Evolutionary conservation across 768 basidiomycete genomes (phyloP), one percentile per base, ranked within the genome.

Genomic region (Pisolithus tinctorius): DNA sequence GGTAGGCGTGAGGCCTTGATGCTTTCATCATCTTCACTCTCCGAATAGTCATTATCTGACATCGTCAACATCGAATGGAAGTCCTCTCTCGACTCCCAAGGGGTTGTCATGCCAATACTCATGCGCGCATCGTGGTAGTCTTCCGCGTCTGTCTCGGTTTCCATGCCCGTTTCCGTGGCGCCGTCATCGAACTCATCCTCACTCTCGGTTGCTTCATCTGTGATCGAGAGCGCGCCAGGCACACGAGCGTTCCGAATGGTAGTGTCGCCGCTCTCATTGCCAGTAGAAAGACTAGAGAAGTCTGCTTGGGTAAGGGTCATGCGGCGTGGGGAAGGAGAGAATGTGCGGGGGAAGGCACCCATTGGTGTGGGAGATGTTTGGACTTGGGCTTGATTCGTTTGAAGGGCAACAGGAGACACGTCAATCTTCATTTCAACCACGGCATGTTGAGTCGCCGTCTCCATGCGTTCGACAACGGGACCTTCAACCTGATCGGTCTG

Each of bases 81-180:
- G 58, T 88, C 86, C 34, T 86, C 82, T 29, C 69, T 70, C 46
- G 86, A 85, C 52, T 78, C 78, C 4, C 80, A 82, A 4, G 89
- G 86, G 1, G 82, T 83, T 65, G 80, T 75, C 57, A 79, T 72
- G 10, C 70, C 70, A 25, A 81, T 65, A 37, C 77, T 90, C 62
- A 84, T 82, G 42, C 83, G 72, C 2, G 92, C 82, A 54, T 94
- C 92, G 1, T 84, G 74, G 59, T 88, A 92, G 52, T 90, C 82
- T 16, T 83, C 87, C 31, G 63, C 66, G 40, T 88, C 87, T 0
- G 82, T 82, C 52, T 85, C 86, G 0, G 80, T 79, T 46, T 82
- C 86, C 1, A 77, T 76, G 40, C 83, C 86, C 0, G 83, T 84
- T 69, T 84, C 83, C 10, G 79, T 81, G 48, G 49, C 71, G 34